Base-by-base conservation (phyloP, 1,139 yeast species). In the Groenewaldozyma sp. region DNA sequence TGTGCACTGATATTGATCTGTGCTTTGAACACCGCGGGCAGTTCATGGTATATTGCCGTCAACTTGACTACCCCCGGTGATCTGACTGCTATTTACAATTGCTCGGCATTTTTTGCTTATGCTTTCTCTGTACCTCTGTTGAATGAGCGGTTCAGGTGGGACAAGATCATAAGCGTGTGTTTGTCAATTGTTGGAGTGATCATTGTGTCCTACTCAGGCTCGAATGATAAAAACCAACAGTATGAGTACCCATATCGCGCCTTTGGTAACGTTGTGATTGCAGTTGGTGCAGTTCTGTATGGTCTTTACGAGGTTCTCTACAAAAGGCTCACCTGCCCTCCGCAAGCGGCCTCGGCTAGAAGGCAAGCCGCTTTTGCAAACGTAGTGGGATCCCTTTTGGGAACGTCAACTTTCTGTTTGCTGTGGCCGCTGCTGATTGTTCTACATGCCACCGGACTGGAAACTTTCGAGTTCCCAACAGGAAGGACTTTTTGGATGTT, bases 11-110 rank as follows among this genome's bases (percentile, higher is more conserved):
- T 71, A 2, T 63, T 82, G 28, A 71, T 82, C 2, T 35, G 73
- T 6, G 73, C 84, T 4, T 67, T 86, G 45, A 82, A 83, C 9
- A 49, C 76, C 3, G 95, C 94, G 0, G 95, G 94, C 1, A 67
- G 74, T 31, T 77, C 94, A 1, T 86, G 95, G 95, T 86, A 83
- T 56, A 74, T 82, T 14, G 80, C 95, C 5, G 83, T 86, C 76
- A 69, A 78, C 22, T 62, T 82, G 58, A 80, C 95, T 1, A 82
- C 87, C 29, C 86, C 94, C 0, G 71, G 87, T 2, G 95, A 86
- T 54, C 80, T 86, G 22, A 84, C 95, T 2, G 95, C 95, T 7
- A 86, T 86, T 46, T 86, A 84, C 62, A 86, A 86, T 62, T 83
- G 94, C 55, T 79, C 88, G 10, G 94, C 94, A 0, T 84, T 86